Conservation (phyloP, 2,329 filamentous ascomycete genomes). For the Elsinoe perseae region DNA sequence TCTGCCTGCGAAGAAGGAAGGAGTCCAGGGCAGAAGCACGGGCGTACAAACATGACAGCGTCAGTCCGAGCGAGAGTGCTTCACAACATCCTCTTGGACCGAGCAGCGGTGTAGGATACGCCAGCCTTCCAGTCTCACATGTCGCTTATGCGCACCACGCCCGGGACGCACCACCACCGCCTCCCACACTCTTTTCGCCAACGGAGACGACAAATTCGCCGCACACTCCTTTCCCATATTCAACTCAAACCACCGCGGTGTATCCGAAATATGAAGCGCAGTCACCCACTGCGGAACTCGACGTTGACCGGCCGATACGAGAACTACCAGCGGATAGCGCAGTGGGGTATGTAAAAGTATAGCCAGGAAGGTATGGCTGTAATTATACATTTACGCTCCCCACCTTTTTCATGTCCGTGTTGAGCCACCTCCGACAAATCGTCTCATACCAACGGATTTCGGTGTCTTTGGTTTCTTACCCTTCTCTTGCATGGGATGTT, state of each 20-base stretch:
- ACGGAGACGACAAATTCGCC: neutral
- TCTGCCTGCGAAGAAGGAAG: neutral
- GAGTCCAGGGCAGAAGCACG: neutral
- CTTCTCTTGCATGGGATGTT: slow-evolving; percentile 51
- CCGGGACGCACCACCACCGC: neutral
- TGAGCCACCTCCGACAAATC: slow-evolving; percentile 27
- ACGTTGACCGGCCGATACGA: neutral
- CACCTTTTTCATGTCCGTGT: neutral
- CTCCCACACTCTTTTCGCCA: neutral
- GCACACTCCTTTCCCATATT: neutral
- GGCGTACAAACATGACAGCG: neutral
- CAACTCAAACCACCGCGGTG: neutral
- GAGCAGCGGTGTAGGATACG: neutral
- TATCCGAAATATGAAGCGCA: neutral
- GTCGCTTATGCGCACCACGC: neutral
- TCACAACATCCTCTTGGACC: slow-evolving; percentile 1
- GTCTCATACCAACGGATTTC: slow-evolving; percentile 28
- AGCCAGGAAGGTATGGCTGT: neutral
- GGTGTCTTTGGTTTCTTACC: slow-evolving; percentile 35
- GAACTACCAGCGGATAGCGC: slow-evolving; percentile 3
- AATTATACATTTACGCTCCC: neutral
- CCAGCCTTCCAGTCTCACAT: neutral
- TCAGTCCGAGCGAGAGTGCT: slow-evolving; percentile 7
- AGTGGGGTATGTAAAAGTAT: neutral
- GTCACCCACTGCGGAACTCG: slow-evolving; percentile 1